Conservation (phyloP, 2,329 filamentous ascomycete species). For the Zymoseptoria brevis region DNA sequence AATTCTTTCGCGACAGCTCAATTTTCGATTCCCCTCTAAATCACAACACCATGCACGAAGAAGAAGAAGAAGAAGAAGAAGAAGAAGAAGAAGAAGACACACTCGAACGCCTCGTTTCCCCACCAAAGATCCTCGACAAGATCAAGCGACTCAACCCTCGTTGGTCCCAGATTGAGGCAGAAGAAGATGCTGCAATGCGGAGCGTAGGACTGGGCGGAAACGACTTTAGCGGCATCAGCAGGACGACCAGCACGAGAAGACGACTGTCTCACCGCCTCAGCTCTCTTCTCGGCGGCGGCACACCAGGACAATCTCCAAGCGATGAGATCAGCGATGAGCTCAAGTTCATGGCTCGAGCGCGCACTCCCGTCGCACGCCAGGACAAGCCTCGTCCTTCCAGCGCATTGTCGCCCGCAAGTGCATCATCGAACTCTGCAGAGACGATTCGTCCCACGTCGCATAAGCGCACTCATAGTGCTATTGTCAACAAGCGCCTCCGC, state of each 20-base stretch:
- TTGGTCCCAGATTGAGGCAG: background rate
- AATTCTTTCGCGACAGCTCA: slow-evolving; percentile 9
- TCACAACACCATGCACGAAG: slow-evolving; percentile 2
- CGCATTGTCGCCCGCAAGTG: background rate
- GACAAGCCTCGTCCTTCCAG: background rate
- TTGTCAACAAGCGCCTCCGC: background rate
- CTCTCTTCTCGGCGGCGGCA: background rate
- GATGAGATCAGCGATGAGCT: background rate
- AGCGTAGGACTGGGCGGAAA: slow-evolving; percentile 7
- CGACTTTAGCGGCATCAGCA: slow-evolving; percentile 6
- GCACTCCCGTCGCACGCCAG: background rate
- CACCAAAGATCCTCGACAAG: slow-evolving; percentile 22
- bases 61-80: slow-evolving; percentile 14
- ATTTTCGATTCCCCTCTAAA: slow-evolving; percentile 4
- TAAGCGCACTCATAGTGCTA: background rate
- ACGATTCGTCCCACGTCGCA: background rate
- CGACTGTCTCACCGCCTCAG: background rate
- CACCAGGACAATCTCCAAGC: background rate
- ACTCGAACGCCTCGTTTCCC: slow-evolving; percentile 13
- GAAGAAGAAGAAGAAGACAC: slow-evolving; percentile 17
- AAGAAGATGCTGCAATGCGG: slow-evolving; percentile 11
- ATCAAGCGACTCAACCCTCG: slow-evolving; percentile 10
- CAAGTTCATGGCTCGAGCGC: background rate
- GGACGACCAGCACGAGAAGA: slow-evolving; percentile 3
- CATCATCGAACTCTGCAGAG: background rate